These are phyloP conservation scores for Candida qinlingensis DNA, from an alignment of 805 yeast genomes.

Conservation along the genomic window DNA sequence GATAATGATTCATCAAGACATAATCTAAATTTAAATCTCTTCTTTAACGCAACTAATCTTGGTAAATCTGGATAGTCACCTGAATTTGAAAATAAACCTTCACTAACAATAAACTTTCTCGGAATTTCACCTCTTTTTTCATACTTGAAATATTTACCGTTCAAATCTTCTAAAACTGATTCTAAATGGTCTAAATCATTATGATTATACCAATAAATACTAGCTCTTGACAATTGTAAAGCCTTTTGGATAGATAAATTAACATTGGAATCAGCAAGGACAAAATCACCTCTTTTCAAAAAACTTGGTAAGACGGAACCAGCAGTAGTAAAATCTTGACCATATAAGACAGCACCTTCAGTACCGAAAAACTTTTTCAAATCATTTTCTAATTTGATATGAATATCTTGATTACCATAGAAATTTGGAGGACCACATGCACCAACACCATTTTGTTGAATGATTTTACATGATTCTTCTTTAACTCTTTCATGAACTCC, in stretches of 20 bases:
- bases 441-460: constrained; percentile 83
- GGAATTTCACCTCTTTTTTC: constrained; percentile 61
- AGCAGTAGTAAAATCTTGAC: constrained; percentile 87
- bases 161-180: constrained; percentile 47
- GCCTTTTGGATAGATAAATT: constrained; percentile 84
- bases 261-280: constrained; percentile 79
- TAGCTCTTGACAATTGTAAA: constrained; percentile 77
- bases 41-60: constrained; percentile 65
- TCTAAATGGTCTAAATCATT: constrained; percentile 85
- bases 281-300: constrained; percentile 89
- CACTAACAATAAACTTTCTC: constrained; percentile 87
- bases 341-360: constrained; percentile 77
- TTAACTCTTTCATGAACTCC: constrained; percentile 42
- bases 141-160: constrained; percentile 16
- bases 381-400: constrained; percentile 70
- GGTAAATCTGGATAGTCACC: constrained; percentile 79
- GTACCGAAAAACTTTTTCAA: constrained; percentile 71
- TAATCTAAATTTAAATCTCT: constrained; percentile 77
- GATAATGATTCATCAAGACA: constrained; percentile 86
- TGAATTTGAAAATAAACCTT: constrained; percentile 74
- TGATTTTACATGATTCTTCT: constrained; percentile 49
- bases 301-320: constrained; percentile 90
- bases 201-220: constrained; percentile 69
- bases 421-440: constrained; percentile 98
- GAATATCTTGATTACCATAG: constrained; percentile 93